phyloP scores from a whole-genome alignment of 2,329 filamentous ascomycete species.

The Sporothrix inflata region DNA sequence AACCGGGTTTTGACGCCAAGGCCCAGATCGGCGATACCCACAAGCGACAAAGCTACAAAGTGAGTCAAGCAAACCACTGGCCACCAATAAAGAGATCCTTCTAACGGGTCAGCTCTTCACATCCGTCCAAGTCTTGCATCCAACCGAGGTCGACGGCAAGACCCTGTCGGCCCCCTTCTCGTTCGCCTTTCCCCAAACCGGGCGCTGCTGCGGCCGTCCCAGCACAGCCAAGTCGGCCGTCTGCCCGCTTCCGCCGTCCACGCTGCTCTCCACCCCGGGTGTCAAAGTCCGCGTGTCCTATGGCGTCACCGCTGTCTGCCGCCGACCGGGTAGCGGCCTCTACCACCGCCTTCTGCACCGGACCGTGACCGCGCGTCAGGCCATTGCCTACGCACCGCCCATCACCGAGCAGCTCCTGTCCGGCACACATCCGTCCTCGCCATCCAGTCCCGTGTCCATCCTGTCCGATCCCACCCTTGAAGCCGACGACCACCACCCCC shows the following conservation, averaged over 20 bases:
- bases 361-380: neutral
- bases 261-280: neutral
- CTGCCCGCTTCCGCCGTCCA: slow-evolving; percentile 27
- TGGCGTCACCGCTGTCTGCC: slow-evolving; percentile 20
- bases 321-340: slow-evolving; percentile 1
- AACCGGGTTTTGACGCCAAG: slow-evolving; percentile 10
- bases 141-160: neutral
- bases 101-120: neutral
- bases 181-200: neutral
- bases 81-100: neutral
- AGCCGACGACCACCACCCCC: neutral
- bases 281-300: slow-evolving; percentile 21
- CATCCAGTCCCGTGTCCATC: neutral
- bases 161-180: slow-evolving; percentile 17
- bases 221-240: neutral
- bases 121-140: neutral
- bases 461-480: neutral
- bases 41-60: neutral
- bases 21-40: slow-evolving; percentile 19
- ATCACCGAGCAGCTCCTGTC: slow-evolving; percentile 9
- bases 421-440: neutral
- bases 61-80: neutral
- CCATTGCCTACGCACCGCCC: slow-evolving; percentile 11
- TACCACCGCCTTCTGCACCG: slow-evolving; percentile 9
- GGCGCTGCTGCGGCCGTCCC: neutral